A percentile compares a stretch with the other conserved stretches of the same genome.
Evolutionary conservation across 2,329 filamentous ascomycete genomes (phyloP).

Genomic region (Alternaria arborescens): DNA sequence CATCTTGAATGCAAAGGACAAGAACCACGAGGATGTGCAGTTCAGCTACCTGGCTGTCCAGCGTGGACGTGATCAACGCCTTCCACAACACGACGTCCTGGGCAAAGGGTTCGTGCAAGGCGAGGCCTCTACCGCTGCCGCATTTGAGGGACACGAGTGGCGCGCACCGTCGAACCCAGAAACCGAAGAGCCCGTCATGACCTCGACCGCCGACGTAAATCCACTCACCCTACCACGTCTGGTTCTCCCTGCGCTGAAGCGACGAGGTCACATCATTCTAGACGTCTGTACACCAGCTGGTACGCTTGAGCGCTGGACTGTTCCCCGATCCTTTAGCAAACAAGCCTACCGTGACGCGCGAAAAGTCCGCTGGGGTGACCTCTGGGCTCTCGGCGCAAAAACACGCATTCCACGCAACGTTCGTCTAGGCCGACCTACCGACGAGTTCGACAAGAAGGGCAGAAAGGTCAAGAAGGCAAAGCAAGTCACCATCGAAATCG

Average conservation of each 20-base stretch:
- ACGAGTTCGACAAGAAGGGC: conserved; percentile 53
- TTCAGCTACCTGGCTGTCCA: conserved; percentile 91
- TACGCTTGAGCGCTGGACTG: conserved; percentile 90
- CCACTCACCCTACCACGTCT: conserved; percentile 78
- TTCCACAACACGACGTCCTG: conserved; percentile 41
- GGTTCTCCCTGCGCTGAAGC: conserved; percentile 83
- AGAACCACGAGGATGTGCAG: conserved; percentile 88
- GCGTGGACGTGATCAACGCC: conserved; percentile 72
- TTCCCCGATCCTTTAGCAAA: conserved; percentile 80
- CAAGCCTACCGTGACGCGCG: conserved; percentile 91
- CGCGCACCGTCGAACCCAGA: conserved; percentile 14
- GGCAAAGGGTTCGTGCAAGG: conserved; percentile 58
- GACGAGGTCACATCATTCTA: conserved; percentile 84
- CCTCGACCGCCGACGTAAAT: conserved; percentile 44
- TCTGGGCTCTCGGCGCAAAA: conserved; percentile 96
- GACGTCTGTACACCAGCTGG: conserved; percentile 90
- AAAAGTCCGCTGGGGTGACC: conserved; percentile 89
- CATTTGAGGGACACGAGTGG: conserved; percentile 74
- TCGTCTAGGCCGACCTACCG: conserved; percentile 63
- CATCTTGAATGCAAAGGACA: conserved; percentile 72
- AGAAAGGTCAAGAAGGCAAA: conserved; percentile 44
- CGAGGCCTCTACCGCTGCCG: conserved; percentile 66
- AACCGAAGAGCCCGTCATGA: conserved; percentile 39
- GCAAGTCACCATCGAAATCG: conserved; percentile 43
- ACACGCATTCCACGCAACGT: conserved; percentile 72